phyloP scores from a whole-genome alignment of 148 eudicot species.

The Limonium bicolor region DNA sequence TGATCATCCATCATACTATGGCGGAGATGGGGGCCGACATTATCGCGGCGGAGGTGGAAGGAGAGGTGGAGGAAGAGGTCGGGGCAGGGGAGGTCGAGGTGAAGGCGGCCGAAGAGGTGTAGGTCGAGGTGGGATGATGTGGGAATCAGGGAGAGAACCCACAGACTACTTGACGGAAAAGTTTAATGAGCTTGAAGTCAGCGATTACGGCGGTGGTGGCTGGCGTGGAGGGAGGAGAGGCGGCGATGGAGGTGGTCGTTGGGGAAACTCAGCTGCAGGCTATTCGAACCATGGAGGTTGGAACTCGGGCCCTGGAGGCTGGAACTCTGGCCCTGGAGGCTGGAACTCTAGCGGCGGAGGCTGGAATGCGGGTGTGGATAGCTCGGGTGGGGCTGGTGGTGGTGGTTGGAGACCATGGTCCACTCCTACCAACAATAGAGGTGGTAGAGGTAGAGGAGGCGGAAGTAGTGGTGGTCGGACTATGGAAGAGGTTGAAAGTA shows the following conservation, averaged over 20 bases:
- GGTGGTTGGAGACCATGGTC: constrained; percentile 8
- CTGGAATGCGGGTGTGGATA: background rate
- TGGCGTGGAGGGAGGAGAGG: background rate
- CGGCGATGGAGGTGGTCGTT: background rate
- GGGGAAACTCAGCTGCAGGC: background rate
- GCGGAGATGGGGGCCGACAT: too few species aligned
- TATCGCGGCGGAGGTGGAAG: too few species aligned
- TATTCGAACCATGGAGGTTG: too few species aligned
- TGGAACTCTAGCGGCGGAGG: background rate
- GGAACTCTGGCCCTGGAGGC: background rate
- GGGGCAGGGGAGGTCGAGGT: too few species aligned
- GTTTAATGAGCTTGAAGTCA: too few species aligned
- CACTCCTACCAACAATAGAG: background rate
- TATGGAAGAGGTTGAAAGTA: background rate
- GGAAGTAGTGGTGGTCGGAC: background rate
- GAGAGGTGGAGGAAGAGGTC: too few species aligned
- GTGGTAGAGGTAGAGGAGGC: background rate
- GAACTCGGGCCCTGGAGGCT: background rate
- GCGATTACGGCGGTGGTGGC: background rate
- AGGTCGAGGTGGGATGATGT: too few species aligned
- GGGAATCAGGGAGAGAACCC: too few species aligned
- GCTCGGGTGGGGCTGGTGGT: background rate
- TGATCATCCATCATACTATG: too few species aligned
- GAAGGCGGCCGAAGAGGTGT: too few species aligned
- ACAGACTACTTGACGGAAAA: too few species aligned